Evolutionary conservation across 495 filamentous ascomycete genomes (phyloP), one percentile per base, ranked within the genome.

Genomic region (Xanthoparmelia taractica): DNA sequence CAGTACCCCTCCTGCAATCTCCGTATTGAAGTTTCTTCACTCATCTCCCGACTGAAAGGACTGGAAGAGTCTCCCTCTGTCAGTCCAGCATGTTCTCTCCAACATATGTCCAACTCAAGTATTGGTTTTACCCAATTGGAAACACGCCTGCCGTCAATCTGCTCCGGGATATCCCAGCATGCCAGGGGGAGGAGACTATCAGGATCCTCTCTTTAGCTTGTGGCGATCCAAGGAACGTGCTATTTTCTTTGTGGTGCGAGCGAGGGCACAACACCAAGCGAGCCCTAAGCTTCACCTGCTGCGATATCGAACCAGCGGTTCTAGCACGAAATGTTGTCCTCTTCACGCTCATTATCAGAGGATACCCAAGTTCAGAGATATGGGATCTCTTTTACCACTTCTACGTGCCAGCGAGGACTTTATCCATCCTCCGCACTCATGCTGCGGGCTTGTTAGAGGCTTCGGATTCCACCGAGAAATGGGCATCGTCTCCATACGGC

Each of bases 361-460:
- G 74, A 37, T 31, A 52, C 20, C 62, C 72, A 2, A 67, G 48
- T 11, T 59, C 64, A 13, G 65, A 72, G 17, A 70, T 83, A 13
- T 86, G 81, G 82, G 74, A 79, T 41, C 76, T 84, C 60, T 85
- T 79, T 65, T 84, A 84, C 64, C 73, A 85, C 65, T 50, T 80
- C 31, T 76, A 74, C 58, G 67, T 86, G 8, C 72, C 78, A 63
- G 59, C 72, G 1, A 40, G 70, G 55, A 70, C 77, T 33, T 57
- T 75, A 18, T 36, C 68, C 8, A 55, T 78, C 10, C 68, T 81
- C 15, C 59, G 65, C 1, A 36, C 18, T 18, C 81, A 83, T 41
- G 66, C 74, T 0, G 56, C 63, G 29, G 80, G 75, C 60, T 75
- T 86, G 11, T 50, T 67, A 12, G 48, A 57, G 0, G 37, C 77